Evolutionary conservation across 441 rosid species (phyloP).

Genomic region (Rhodomyrtus psidioides): DNA sequence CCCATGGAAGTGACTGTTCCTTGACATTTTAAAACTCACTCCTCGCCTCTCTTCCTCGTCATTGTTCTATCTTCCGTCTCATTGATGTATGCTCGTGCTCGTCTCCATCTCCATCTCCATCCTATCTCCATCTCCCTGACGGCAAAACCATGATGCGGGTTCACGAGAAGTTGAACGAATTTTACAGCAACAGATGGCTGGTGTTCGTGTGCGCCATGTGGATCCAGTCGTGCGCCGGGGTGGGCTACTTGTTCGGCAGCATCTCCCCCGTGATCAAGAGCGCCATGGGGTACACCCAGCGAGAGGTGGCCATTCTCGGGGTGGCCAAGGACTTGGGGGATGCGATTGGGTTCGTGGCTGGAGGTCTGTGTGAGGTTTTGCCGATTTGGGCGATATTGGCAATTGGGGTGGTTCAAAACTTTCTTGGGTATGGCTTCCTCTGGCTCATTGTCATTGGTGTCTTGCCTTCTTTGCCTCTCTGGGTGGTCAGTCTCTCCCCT

Average conservation of each 20-base stretch:
- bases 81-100: neutral
- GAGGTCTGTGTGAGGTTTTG: constrained; percentile 45
- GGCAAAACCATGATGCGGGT: constrained; percentile 3
- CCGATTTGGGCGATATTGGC: constrained; percentile 53
- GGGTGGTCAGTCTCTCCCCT: constrained; percentile 53
- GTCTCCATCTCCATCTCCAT: neutral
- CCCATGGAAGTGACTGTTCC: neutral
- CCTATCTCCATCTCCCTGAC: neutral
- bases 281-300: constrained; percentile 59
- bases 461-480: constrained; percentile 54
- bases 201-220: constrained; percentile 73
- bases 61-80: neutral
- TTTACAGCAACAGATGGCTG: constrained; percentile 61
- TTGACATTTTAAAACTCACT: neutral
- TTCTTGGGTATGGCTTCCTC: constrained; percentile 62
- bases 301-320: constrained; percentile 60
- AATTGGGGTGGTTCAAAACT: constrained; percentile 54
- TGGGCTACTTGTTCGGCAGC: constrained; percentile 80
- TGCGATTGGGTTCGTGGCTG: constrained; percentile 58
- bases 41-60: neutral
- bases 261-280: constrained; percentile 73
- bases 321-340: constrained; percentile 82
- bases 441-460: constrained; percentile 53
- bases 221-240: constrained; percentile 68
- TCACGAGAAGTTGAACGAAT: constrained; percentile 10